Conservation (phyloP, 2,329 filamentous ascomycete genomes). For the Aureobasidium sp. region DNA sequence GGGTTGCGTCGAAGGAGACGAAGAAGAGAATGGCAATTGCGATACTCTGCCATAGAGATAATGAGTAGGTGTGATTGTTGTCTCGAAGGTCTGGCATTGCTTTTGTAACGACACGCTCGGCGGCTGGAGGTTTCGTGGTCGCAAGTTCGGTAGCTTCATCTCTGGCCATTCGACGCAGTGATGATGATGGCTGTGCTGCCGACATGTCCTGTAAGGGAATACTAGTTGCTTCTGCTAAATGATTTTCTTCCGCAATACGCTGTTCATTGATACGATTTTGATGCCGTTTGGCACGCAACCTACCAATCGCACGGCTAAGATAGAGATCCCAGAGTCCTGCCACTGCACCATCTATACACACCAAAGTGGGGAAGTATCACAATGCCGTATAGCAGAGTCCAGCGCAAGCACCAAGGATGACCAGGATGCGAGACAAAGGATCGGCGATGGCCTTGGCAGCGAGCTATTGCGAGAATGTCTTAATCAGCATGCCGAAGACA, state of each 20-base stretch:
- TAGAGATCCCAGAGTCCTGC: slow-evolving; percentile 48
- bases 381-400: slow-evolving; percentile 63
- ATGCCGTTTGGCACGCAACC: background rate
- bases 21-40: slow-evolving; percentile 11
- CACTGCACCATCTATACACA: slow-evolving; percentile 46
- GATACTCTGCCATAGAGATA: background rate
- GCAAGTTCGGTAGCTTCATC: background rate
- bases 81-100: background rate
- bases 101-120: background rate
- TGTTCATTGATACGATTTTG: background rate
- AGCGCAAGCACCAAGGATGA: slow-evolving; percentile 54
- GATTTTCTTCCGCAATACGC: background rate
- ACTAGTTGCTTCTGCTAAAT: background rate
- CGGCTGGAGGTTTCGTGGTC: background rate
- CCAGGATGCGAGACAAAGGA: slow-evolving; percentile 51
- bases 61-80: background rate
- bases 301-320: background rate
- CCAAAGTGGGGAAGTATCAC: slow-evolving; percentile 66
- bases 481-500: background rate
- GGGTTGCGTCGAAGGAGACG: slow-evolving; percentile 45
- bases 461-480: slow-evolving; percentile 28
- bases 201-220: background rate
- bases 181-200: background rate
- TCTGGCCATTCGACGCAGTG: background rate
- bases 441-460: slow-evolving; percentile 62